Conservation (phyloP, 139 green algal species). For the Micromonas pusilla region DNA sequence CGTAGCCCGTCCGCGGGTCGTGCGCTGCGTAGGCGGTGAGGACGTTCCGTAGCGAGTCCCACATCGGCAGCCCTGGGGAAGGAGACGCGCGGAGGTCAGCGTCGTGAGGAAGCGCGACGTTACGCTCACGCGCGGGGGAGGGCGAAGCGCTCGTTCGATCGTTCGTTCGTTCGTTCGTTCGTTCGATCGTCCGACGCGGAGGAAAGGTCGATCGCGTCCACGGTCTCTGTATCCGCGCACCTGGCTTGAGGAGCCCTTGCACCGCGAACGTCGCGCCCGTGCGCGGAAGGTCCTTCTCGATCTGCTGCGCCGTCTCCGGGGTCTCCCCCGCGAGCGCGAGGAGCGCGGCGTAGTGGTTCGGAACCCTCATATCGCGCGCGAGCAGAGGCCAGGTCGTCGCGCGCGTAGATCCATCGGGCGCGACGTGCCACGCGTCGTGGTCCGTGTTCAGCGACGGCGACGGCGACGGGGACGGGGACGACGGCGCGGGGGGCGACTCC, state of each 20-base stretch:
- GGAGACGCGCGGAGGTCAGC: too few species aligned
- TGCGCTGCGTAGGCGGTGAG: conserved; percentile 43
- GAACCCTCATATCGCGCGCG: not conserved
- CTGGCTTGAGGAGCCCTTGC: not conserved
- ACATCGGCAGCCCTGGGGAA: not conserved
- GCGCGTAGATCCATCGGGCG: too few species aligned
- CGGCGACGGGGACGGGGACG: too few species aligned
- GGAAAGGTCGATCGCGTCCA: not conserved
- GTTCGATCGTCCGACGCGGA: not conserved
- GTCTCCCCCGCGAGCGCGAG: not conserved
- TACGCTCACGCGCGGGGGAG: not conserved
- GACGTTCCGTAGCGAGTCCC: conserved; percentile 24
- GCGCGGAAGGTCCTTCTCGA: conserved; percentile 27
- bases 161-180: not conserved
- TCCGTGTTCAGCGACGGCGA: too few species aligned
- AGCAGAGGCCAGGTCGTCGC: too few species aligned
- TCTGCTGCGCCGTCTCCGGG: conserved; percentile 11
- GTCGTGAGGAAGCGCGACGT: not conserved
- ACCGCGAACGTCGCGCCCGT: not conserved
- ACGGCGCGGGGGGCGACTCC: too few species aligned
- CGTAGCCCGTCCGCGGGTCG: conserved; percentile 42
- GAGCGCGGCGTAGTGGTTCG: not conserved
- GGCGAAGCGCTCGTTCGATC: not conserved
- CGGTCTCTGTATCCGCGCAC: not conserved
- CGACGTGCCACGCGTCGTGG: too few species aligned